phyloP scores from a whole-genome alignment of 306 rosid genomes.

The Coriaria nepalensis region DNA sequence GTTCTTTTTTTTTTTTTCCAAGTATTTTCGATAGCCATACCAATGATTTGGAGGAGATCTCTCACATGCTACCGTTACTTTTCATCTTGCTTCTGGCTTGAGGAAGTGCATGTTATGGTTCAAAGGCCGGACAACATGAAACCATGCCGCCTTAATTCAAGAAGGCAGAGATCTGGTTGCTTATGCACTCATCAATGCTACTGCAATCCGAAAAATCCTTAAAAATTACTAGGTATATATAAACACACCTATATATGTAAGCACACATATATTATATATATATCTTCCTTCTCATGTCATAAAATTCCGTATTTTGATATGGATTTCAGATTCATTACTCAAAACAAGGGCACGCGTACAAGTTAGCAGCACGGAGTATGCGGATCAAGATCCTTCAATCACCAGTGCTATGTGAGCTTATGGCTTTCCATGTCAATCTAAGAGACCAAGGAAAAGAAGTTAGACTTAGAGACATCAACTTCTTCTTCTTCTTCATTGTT shows the following conservation, averaged over 20 bases:
- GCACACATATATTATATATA: too few relatives aligned
- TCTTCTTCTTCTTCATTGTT: conserved; percentile 23
- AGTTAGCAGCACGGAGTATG: conserved; percentile 67
- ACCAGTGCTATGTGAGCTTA: conserved; percentile 90
- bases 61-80: too few relatives aligned
- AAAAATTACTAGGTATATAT: conserved; percentile 77
- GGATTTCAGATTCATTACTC: conserved; percentile 67
- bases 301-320: not conserved
- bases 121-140: conserved; percentile 37
- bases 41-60: too few relatives aligned
- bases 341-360: conserved; percentile 83
- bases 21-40: too few relatives aligned
- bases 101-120: conserved; percentile 56
- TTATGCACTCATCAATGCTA: conserved; percentile 74
- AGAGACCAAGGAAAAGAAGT: conserved; percentile 28
- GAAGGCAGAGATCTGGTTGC: conserved; percentile 85
- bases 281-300: not conserved
- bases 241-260: not conserved
- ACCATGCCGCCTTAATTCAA: conserved; percentile 37
- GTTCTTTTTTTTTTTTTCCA: too few relatives aligned
- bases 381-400: conserved; percentile 87
- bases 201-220: conserved; percentile 69
- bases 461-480: too few relatives aligned
- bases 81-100: conserved; percentile 81
- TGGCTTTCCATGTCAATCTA: conserved; percentile 83